phyloP scores from a whole-genome alignment of 106 monocot genomes.

The Dendrobium nobile region DNA sequence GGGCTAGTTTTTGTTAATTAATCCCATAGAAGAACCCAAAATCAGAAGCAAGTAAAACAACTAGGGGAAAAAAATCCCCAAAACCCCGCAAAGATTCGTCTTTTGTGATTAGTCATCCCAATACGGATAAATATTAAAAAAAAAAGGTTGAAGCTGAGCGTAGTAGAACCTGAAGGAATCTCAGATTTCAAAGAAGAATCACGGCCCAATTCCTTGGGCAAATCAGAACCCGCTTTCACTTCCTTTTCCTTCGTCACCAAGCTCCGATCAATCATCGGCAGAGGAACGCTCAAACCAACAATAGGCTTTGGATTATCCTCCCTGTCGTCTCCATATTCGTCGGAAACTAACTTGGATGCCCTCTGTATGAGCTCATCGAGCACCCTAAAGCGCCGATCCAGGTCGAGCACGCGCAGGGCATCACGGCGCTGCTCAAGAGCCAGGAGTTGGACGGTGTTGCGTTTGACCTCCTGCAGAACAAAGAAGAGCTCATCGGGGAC shows the following conservation, averaged over 20 bases:
- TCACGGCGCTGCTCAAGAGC: constrained; percentile 64
- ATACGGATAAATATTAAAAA: background rate
- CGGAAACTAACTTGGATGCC: constrained; percentile 47
- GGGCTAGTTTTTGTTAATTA: background rate
- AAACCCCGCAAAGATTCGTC: background rate
- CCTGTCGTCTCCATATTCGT: background rate
- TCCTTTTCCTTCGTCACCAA: background rate
- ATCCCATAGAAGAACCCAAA: background rate
- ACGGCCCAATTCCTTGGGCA: constrained; percentile 1
- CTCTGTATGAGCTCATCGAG: constrained; percentile 73
- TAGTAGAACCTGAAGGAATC: constrained; percentile 25
- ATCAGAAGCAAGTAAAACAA: background rate
- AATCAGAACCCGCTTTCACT: constrained; percentile 15
- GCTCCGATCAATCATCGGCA: background rate
- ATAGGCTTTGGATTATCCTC: constrained; percentile 3
- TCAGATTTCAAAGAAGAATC: constrained; percentile 27
- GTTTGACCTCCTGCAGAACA: constrained; percentile 57
- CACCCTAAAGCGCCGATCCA: constrained; percentile 38
- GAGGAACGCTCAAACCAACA: background rate
- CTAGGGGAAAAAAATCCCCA: background rate
- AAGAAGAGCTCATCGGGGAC: constrained; percentile 69
- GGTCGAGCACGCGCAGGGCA: constrained; percentile 43
- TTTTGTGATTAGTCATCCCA: background rate
- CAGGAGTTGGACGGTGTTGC: constrained; percentile 37
- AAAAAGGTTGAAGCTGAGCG: background rate